Base-by-base conservation (phyloP, 2,329 filamentous ascomycete genomes). In the Aspergillus japonicus region DNA sequence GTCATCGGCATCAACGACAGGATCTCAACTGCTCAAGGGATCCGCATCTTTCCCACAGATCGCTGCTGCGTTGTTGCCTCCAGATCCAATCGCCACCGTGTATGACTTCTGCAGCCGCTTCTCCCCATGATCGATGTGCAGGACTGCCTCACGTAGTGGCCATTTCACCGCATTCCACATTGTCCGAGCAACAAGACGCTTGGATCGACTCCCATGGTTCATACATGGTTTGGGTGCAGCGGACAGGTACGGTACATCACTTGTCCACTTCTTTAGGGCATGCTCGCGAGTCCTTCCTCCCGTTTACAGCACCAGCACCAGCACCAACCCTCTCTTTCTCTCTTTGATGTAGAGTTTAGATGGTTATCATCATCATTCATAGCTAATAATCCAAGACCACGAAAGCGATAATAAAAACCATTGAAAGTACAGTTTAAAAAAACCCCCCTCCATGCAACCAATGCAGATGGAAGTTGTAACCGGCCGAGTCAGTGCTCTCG, bases 11-110 rank as follows among this genome's bases (percentile, higher is more conserved):
- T 33, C 50, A 53, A 44, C 16, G 39, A 16, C 16, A 44, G 55
- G 62, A 64, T 62, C 58, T 61, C 39, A 10, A 31, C 33, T 35
- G 62, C 58, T 61, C 39, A 19, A 31, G 47, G 26, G 62, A 60
- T 64, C 60, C 60, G 60, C 62, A 57, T 29, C 54, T 23, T 23
- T n/a, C 53, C 50, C n/a, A 62, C 24, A 57, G 56, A 48, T 56
- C 50, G 39, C 56, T 62, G 63, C 60, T 64, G 60, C 52, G 64
- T 64, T 65, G 64, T 65, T 58, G 56, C 60, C 39, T 59, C 55
- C 50, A 55, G 47, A 58, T 58, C 58, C 57, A 65, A 62, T 65
- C 59, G 59, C 52, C 56, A 58, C 49, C 51, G 48, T 24, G 48
- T 35, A 47, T 47, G 35, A 47, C 56, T 19, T 16, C 55, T 47